Evolutionary conservation across 768 basidiomycete species (phyloP), one percentile per base, ranked within the genome.

Genomic region (Leucocoprinus leucothites): DNA sequence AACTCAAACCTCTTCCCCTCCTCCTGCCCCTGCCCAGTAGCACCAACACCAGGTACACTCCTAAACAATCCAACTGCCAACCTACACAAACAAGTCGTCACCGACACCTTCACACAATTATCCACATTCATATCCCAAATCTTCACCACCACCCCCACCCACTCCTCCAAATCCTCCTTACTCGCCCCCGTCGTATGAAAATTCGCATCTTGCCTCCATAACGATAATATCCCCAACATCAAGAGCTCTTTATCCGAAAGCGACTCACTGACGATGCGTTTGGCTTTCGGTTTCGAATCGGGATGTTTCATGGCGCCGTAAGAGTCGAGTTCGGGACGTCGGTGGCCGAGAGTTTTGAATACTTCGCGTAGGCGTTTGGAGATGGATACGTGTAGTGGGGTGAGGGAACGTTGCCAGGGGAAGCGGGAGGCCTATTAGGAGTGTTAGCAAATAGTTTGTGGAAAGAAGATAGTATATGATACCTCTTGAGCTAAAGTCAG

Each of bases 401-500:
- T 73, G 49, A 86, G 64, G 6, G 81, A 62, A 53, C 72, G 74
- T 61, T 89, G 87, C 77, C 72, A 86, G 2, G 77, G 74, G 48
- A 89, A 71, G 13, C 75, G 76, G 11, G 70, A 49, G 3, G 78
- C 78, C 85, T 86, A 21, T 56, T 13, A 57, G 5, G 44, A 52
- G 25, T 16, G 22, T 25, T 57, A 1, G n/a, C n/a, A 18, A 25
- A 7, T 40, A 34, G 2, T 6, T 36, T 18, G 11, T 13, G 2
- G 38, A 34, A 9, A 58, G 14, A 26, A 54, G 16, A 13, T 31
- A n/a, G 19, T n/a, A 22, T 8, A 24, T 61, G 71, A 54, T 63
- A 85, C 87, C 74, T 94, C 91, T 50, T 82, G 76, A 6, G 79
- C 72, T 28, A 93, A 65, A 0, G 84, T 88, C 38, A 89, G 68